Evolutionary conservation across 2,329 filamentous ascomycete genomes (phyloP).

Genomic region (Penicillium sp.): DNA sequence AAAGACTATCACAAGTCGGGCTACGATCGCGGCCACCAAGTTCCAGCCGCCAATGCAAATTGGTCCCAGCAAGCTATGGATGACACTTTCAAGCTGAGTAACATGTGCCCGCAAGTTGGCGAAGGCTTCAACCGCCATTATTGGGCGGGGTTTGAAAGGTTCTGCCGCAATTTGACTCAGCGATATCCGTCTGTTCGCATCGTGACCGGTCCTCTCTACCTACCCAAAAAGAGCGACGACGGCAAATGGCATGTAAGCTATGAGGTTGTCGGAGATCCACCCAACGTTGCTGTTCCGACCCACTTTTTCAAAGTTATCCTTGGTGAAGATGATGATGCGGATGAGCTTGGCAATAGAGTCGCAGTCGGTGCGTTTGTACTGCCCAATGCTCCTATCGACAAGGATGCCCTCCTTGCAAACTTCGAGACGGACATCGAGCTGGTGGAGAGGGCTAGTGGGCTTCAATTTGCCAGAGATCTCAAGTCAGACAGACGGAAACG

Average conservation of each 20-base stretch:
- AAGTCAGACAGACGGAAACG: too few relatives aligned
- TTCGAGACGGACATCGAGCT: too few relatives aligned
- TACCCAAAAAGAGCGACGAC: constrained; percentile 83
- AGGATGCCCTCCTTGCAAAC: too few relatives aligned
- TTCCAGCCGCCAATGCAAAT: constrained; percentile 92
- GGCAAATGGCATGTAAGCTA: constrained; percentile 95
- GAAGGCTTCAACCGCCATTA: constrained; percentile 99
- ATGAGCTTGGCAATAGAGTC: too few relatives aligned
- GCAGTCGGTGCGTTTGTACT: too few relatives aligned
- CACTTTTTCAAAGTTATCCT: constrained; percentile 91
- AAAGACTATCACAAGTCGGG: constrained; percentile 94
- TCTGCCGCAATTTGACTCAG: constrained; percentile 79
- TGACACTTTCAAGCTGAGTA: constrained; percentile 86
- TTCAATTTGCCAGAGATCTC: too few relatives aligned
- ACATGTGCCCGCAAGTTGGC: constrained; percentile 98
- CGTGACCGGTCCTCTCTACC: constrained; percentile 90
- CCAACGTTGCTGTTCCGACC: constrained; percentile 92
- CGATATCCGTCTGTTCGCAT: constrained; percentile 85
- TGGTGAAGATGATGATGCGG: too few relatives aligned
- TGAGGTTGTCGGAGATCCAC: constrained; percentile 91
- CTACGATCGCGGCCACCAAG: constrained; percentile 95
- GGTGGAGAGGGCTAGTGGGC: too few relatives aligned
- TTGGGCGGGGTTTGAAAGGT: constrained; percentile 98
- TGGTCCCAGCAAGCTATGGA: constrained; percentile 96
- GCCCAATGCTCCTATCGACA: too few relatives aligned